Percentiles rank a stretch among this genome's conserved stretches.
Conservation (phyloP, 75 land plant genomes). For the Sequoia sempervirens region DNA sequence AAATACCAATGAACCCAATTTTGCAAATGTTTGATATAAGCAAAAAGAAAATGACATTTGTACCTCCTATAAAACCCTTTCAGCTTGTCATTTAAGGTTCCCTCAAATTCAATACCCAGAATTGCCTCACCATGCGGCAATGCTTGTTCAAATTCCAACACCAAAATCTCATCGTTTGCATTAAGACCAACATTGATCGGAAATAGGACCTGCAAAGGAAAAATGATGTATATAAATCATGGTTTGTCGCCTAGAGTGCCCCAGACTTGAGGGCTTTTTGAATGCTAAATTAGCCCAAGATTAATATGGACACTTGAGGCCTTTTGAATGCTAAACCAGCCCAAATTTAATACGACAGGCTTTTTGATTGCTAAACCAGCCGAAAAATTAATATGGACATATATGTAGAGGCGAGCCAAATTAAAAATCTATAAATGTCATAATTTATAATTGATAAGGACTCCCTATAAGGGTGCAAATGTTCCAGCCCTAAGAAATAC, state of each 20-base stretch:
- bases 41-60: not conserved
- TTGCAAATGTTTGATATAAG: not conserved
- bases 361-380: not conserved
- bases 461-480: not conserved
- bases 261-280: not conserved
- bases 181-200: constrained; percentile 39
- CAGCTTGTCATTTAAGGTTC: constrained; percentile 76
- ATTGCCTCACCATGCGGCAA: constrained; percentile 71
- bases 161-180: constrained; percentile 72
- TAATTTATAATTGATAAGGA: not conserved
- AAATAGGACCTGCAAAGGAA: constrained; percentile 35
- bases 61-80: constrained; percentile 95
- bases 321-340: not conserved
- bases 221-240: not conserved
- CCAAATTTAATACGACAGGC: not conserved
- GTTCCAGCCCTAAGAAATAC: not conserved
- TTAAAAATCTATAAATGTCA: not conserved
- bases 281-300: not conserved
- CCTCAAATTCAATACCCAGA: constrained; percentile 56
- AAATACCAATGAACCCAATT: not conserved
- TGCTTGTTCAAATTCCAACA: constrained; percentile 53
- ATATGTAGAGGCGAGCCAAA: not conserved
- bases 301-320: too few species aligned
- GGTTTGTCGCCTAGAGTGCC: not conserved
- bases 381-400: not conserved